Percentiles rank a stretch among this genome's conserved stretches.
phyloP scores from a whole-genome alignment of 495 filamentous ascomycete genomes.

The Trichoderma asperelloides region DNA sequence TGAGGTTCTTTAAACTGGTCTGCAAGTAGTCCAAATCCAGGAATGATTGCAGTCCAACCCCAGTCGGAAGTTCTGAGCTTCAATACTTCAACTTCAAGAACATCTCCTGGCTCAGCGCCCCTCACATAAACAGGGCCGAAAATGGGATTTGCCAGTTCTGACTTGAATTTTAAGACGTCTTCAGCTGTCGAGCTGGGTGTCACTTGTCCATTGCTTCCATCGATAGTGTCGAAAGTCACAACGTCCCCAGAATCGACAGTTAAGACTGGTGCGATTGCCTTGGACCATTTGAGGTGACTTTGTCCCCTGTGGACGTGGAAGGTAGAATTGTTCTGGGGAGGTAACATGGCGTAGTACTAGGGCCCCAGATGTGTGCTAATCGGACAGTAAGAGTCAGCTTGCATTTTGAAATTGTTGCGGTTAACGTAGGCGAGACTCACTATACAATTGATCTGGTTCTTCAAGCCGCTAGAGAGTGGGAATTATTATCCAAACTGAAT shows the following conservation, averaged over 20 bases:
- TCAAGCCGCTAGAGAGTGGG: too few relatives aligned
- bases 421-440: too few relatives aligned
- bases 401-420: too few relatives aligned
- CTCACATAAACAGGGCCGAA: conserved; percentile 40
- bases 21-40: conserved; percentile 38
- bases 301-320: conserved; percentile 34
- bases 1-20: conserved; percentile 36
- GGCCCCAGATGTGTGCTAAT: background rate
- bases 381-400: too few relatives aligned
- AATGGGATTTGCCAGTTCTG: conserved; percentile 37
- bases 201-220: conserved; percentile 45
- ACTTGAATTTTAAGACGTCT: conserved; percentile 32
- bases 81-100: conserved; percentile 39
- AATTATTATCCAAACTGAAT: too few relatives aligned
- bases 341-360: background rate
- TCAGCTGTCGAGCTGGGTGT: conserved; percentile 27
- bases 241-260: conserved; percentile 37
- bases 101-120: conserved; percentile 39
- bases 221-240: conserved; percentile 39
- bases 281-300: conserved; percentile 41
- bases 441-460: too few relatives aligned
- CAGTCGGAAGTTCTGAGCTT: conserved; percentile 34
- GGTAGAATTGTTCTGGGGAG: conserved; percentile 8
- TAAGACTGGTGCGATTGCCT: conserved; percentile 33
- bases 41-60: conserved; percentile 45